Base-by-base conservation (phyloP, 768 basidiomycete species). In the Pulveroboletus ravenelii region DNA sequence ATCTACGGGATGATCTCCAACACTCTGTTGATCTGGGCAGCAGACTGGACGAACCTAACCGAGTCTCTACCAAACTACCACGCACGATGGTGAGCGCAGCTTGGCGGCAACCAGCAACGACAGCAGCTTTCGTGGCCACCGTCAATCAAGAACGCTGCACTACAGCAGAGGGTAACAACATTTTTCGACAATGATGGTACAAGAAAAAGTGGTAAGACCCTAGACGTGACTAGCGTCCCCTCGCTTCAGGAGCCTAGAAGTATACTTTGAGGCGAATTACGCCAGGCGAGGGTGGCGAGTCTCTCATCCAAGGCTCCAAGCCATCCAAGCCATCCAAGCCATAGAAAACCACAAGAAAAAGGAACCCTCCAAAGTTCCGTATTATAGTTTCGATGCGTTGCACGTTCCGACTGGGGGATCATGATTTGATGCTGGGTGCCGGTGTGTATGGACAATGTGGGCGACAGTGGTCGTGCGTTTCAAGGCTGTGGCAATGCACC, bases 401-500 rank as follows among this genome's bases (percentile, higher is more conserved):
- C 29, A 9, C n/a, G n/a, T n/a, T n/a, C n/a, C n/a, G n/a, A n/a
- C n/a, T n/a, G n/a, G n/a, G n/a, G n/a, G n/a, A n/a, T n/a, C n/a
- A n/a, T n/a, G n/a, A n/a, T n/a, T n/a, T n/a, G n/a, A n/a, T n/a
- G n/a, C n/a, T n/a, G n/a, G n/a, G n/a, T n/a, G n/a, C n/a, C n/a
- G n/a, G n/a, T n/a, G n/a, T n/a, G n/a, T n/a, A n/a, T n/a, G n/a
- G n/a, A n/a, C n/a, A n/a, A n/a, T n/a, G n/a, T n/a, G n/a, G 86
- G 88, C 62, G 86, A n/a, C n/a, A n/a, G n/a, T n/a, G n/a, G n/a
- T n/a, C n/a, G n/a, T n/a, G n/a, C 85, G 93, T 39, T 99, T 99
- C 81, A 94, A 94, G 67, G 93, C 95, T 2, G 89, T 96, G 95
- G 95, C 41, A 94, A 95, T 60, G 95, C 94, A 1, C 95, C 95